Percentiles rank a stretch among this genome's conserved stretches.
phyloP scores from a whole-genome alignment of 495 filamentous ascomycete genomes.

The Penicillium turbatum region DNA sequence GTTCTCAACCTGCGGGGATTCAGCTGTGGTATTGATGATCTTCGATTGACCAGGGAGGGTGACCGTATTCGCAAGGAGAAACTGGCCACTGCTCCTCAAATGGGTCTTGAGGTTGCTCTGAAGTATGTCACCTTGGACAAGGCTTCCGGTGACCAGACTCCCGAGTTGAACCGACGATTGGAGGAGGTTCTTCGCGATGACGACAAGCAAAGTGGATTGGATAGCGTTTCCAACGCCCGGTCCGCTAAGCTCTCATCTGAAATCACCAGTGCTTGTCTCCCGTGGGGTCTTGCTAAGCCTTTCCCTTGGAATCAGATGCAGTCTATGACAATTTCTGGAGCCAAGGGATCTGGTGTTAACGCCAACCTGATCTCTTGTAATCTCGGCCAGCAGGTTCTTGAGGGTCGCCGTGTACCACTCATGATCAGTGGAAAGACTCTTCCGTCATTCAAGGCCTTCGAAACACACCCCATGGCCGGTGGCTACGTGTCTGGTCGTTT shows the following conservation, averaged over 20 bases:
- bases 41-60: conserved; percentile 77
- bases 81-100: conserved; percentile 60
- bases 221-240: conserved; percentile 74
- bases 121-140: conserved; percentile 89
- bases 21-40: conserved; percentile 95
- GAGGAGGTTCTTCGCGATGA: conserved; percentile 91
- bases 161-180: conserved; percentile 67
- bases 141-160: conserved; percentile 54
- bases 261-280: conserved; percentile 75
- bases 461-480: conserved; percentile 83
- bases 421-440: conserved; percentile 98
- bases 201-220: conserved; percentile 80
- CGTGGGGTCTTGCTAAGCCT: conserved; percentile 75
- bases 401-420: conserved; percentile 88
- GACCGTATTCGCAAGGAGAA: conserved; percentile 66
- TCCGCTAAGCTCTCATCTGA: conserved; percentile 69
- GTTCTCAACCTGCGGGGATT: conserved; percentile 91
- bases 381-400: conserved; percentile 92
- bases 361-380: conserved; percentile 97
- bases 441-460: conserved; percentile 89
- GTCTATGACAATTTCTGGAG: conserved; percentile 94
- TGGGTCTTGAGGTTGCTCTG: conserved; percentile 77
- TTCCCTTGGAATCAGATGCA: conserved; percentile 99
- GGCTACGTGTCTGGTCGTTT: conserved; percentile 95
- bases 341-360: conserved; percentile 90